These are phyloP conservation scores for Eucalyptus virginea DNA, from an alignment of 345 rosid species.

Conservation along the genomic window DNA sequence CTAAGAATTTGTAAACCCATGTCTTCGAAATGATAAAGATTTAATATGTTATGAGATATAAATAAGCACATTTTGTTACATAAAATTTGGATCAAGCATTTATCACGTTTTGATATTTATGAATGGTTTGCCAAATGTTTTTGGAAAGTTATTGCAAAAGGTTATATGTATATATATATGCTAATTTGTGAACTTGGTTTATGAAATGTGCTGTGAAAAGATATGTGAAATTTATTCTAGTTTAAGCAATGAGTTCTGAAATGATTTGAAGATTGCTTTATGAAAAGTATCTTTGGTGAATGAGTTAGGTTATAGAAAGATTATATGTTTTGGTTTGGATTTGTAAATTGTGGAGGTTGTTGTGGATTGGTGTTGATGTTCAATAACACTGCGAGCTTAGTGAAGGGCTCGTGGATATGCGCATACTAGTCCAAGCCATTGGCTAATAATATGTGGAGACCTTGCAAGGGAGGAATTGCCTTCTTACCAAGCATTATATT, in stretches of 20 bases:
- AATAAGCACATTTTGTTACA: too few species aligned
- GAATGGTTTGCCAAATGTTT: not conserved
- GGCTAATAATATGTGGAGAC: too few species aligned
- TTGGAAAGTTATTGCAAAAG: not conserved
- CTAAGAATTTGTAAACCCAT: not conserved
- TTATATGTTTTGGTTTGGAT: not conserved
- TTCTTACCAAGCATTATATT: not conserved
- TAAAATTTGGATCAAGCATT: not conserved
- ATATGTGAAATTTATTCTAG: not conserved
- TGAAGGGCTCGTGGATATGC: too few species aligned
- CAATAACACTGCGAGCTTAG: fast-evolving
- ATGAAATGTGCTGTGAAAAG: too few species aligned
- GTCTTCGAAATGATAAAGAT: not conserved
- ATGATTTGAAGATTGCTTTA: not conserved
- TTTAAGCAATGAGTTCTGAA: not conserved
- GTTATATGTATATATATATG: too few species aligned
- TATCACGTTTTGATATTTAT: too few species aligned
- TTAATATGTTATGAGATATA: too few species aligned
- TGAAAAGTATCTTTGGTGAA: not conserved
- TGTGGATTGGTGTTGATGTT: not conserved
- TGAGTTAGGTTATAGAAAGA: not conserved
- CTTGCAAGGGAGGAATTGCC: not conserved
- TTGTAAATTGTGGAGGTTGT: too few species aligned
- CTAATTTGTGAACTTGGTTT: too few species aligned
- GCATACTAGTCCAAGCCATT: too few species aligned